Evolutionary conservation across 2,329 filamentous ascomycete genomes (phyloP).

Genomic region (Beauveria bassiana): DNA sequence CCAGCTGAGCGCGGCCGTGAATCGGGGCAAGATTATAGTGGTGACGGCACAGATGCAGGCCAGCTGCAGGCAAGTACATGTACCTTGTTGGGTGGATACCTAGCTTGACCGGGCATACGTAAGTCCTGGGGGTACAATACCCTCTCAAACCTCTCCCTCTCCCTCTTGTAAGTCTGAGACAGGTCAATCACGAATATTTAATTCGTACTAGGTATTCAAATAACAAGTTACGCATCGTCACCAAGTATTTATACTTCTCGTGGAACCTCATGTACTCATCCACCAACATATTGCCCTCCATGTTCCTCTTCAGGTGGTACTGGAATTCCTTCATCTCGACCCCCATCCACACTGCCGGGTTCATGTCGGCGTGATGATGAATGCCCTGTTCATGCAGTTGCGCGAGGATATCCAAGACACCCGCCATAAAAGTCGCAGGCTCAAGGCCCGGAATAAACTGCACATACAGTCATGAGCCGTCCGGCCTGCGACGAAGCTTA

Average conservation of each 20-base stretch:
- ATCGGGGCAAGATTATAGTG: neutral
- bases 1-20: too few species aligned
- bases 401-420: neutral
- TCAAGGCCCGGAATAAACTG: neutral
- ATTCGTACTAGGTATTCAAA: neutral
- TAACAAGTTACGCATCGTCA: neutral
- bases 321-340: neutral
- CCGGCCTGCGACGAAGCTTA: neutral
- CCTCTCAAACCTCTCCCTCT: neutral
- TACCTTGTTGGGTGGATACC: neutral
- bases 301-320: neutral
- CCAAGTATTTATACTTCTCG: neutral
- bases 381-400: too few species aligned
- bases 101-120: neutral
- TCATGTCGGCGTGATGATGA: neutral
- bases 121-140: slow-evolving; percentile 3
- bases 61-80: neutral
- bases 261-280: neutral
- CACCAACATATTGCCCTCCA: neutral
- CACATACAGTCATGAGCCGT: neutral
- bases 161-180: neutral
- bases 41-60: neutral
- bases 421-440: neutral
- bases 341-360: neutral
- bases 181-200: neutral